phyloP scores from a whole-genome alignment of 805 yeast species.

The Barnettozyma vustinii region DNA sequence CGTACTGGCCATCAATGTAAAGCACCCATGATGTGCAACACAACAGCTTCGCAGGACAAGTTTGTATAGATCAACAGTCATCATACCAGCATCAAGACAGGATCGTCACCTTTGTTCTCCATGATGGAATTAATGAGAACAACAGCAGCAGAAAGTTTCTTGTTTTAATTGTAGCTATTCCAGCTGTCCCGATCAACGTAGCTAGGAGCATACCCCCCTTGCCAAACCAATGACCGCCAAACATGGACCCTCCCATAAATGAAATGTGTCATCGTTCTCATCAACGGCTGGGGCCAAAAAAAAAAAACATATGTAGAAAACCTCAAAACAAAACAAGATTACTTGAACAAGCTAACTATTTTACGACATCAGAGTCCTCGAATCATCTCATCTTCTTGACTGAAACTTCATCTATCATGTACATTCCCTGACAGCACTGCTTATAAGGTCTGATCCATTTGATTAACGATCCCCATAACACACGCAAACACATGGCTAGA shows the following conservation, averaged over 20 bases:
- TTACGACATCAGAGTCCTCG: too few relatives aligned
- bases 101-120: slow-evolving; percentile 29
- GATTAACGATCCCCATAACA: too few relatives aligned
- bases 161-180: slow-evolving; percentile 28
- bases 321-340: too few relatives aligned
- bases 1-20: slow-evolving; percentile 36
- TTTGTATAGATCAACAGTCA: slow-evolving; percentile 39
- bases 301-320: too few relatives aligned
- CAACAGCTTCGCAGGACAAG: slow-evolving; percentile 34
- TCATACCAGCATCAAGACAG: slow-evolving; percentile 35
- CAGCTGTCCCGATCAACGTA: slow-evolving; percentile 31
- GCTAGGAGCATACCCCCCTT: slow-evolving; percentile 33
- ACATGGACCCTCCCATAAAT: slow-evolving; percentile 32
- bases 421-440: too few relatives aligned
- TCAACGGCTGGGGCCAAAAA: slow-evolving; percentile 33
- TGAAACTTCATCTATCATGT: too few relatives aligned
- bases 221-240: slow-evolving; percentile 38
- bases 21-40: slow-evolving; percentile 41
- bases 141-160: slow-evolving; percentile 31
- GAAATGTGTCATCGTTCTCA: slow-evolving; percentile 37
- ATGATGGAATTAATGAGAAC: slow-evolving; percentile 38
- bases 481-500: too few relatives aligned
- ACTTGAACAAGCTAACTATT: too few relatives aligned
- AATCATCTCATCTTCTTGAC: too few relatives aligned
- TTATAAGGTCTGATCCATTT: too few relatives aligned